These are phyloP conservation scores for Wallemia mellicola DNA, from an alignment of 1,284 basidiomycete species.

Conservation along the genomic window DNA sequence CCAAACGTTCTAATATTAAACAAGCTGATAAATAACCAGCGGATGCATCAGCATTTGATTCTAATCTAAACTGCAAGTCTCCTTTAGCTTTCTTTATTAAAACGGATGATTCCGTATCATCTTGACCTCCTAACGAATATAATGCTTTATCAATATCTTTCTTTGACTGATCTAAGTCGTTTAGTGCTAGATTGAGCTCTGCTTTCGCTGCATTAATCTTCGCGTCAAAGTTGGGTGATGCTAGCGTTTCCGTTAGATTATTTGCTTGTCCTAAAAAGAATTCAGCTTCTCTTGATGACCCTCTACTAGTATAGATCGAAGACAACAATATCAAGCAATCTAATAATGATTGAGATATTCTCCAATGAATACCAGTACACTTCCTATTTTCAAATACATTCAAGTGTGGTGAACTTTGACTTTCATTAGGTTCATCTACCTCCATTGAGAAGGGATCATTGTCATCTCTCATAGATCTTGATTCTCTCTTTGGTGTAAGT, in stretches of 20 bases:
- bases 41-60: not conserved
- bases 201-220: conserved; percentile 32
- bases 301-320: conserved; percentile 31
- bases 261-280: conserved; percentile 46
- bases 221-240: conserved; percentile 30
- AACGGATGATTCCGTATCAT: not conserved
- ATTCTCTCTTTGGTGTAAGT: conserved; percentile 15
- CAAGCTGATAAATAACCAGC: not conserved
- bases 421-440: conserved; percentile 7
- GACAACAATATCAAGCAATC: conserved; percentile 31
- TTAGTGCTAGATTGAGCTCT: conserved; percentile 34
- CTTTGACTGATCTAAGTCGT: conserved; percentile 25
- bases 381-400: conserved; percentile 9
- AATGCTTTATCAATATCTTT: conserved; percentile 26
- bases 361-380: conserved; percentile 38
- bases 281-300: conserved; percentile 48
- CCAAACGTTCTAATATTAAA: conserved; percentile 18
- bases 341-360: conserved; percentile 27
- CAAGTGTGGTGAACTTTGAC: conserved; percentile 5
- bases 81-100: not conserved
- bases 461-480: conserved; percentile 9
- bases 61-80: not conserved
- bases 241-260: conserved; percentile 32
- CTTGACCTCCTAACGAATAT: conserved; percentile 10
- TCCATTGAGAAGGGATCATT: conserved; percentile 12